Evolutionary conservation across 2,329 filamentous ascomycete species (phyloP).

Genomic region (Xenoacremonium recifei): DNA sequence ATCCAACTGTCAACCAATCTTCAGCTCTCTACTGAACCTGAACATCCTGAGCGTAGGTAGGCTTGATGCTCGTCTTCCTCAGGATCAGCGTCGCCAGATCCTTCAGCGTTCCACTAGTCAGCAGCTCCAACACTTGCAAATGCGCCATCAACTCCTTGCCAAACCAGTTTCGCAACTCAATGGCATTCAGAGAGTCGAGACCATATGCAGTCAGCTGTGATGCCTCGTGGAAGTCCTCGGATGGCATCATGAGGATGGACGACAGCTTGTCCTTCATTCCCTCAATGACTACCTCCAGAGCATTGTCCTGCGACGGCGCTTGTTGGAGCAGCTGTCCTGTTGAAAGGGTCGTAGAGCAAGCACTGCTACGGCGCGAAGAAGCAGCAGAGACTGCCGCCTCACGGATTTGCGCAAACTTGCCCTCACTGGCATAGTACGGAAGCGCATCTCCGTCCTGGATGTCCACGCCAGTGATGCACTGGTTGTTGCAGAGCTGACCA

Average conservation of each 20-base stretch:
- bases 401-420: slow-evolving; percentile 52
- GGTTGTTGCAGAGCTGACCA: slow-evolving; percentile 40
- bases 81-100: slow-evolving; percentile 24
- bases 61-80: slow-evolving; percentile 23
- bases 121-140: slow-evolving; percentile 54
- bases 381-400: slow-evolving; percentile 35
- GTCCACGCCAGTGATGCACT: slow-evolving; percentile 54
- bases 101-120: slow-evolving; percentile 44
- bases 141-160: slow-evolving; percentile 38
- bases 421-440: slow-evolving; percentile 54
- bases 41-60: too few relatives aligned
- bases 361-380: slow-evolving; percentile 10
- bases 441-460: slow-evolving; percentile 41
- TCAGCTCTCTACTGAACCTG: too few relatives aligned
- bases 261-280: slow-evolving; percentile 31
- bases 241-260: slow-evolving; percentile 25
- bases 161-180: slow-evolving; percentile 51
- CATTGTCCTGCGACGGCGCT: slow-evolving; percentile 14
- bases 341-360: slow-evolving; percentile 15
- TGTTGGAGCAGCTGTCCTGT: slow-evolving; percentile 12
- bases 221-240: slow-evolving; percentile 18
- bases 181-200: slow-evolving; percentile 48
- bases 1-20: too few relatives aligned
- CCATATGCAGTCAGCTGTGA: slow-evolving; percentile 26
- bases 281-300: slow-evolving; percentile 21